Evolutionary conservation across 1,139 yeast species (phyloP), one percentile per base, ranked within the genome.

Genomic region (Suhomyces panamericanus): DNA sequence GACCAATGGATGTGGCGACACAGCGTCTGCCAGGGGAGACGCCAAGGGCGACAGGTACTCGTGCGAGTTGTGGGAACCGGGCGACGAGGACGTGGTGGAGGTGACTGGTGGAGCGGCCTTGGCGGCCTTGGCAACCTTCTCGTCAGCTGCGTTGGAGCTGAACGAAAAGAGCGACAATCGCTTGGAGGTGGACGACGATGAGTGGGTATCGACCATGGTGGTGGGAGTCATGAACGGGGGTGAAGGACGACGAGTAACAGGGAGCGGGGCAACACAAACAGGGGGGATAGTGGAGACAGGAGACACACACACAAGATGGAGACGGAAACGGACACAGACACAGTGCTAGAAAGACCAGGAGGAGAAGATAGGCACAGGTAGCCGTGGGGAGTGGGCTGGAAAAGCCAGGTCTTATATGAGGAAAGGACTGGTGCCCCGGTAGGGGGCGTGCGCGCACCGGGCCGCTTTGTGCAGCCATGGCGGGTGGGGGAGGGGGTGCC

Each of bases 111-210:
- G 24, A 8, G 44, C 42, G 12, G 40, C 28, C 41, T 20, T 37
- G 30, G 44, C 40, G 13, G 38, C 39, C 12, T 33, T 32, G 32
- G 37, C 26, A 12, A 38, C 30, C 34, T 35, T 14, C 41, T 32
- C 27, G 42, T 38, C 37, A 39, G 42, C n/a, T 38, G 34, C 38
- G 39, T 44, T 32, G 39, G 20, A 26, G 26, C 47, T 46, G 24
- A 48, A 46, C 27, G 49, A 45, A 32, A 49, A 49, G 42, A 48
- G 46, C 36, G 50, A 48, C 34, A 49, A 48, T 26, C 51, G 50
- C 35, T 48, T 48, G 32, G 38, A 12, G 37, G 39, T 29, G 35
- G 40, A 31, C 4, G 40, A 17, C 8, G 17, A 17, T 7, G 17
- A 17, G 22, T 13, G 24, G 33, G 26, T 32, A 15, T 24, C 33